These are phyloP conservation scores for Pseudogymnoascus sp. DNA, from an alignment of 2,329 filamentous ascomycete genomes.

Conservation along the genomic window DNA sequence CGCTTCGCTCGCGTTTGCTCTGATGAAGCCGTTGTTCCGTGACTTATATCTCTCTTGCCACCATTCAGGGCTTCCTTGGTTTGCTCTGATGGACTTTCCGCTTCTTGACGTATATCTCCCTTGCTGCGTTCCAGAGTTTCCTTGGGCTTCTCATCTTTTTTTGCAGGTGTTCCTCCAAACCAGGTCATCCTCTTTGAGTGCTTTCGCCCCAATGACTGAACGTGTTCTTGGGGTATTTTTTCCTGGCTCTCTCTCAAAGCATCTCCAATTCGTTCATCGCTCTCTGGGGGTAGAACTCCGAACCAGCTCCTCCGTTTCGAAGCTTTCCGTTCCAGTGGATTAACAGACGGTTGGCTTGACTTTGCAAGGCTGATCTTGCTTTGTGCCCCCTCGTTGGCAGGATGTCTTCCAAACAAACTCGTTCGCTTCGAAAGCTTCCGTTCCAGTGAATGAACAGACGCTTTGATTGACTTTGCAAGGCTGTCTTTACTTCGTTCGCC, in stretches of 20 bases:
- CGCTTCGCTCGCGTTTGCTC: background rate
- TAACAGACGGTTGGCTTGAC: background rate
- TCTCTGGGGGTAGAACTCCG: background rate
- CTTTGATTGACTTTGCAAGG: background rate
- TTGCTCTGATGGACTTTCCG: background rate
- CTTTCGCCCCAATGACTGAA: background rate
- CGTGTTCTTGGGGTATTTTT: background rate
- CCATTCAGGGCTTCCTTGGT: background rate
- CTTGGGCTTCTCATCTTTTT: background rate
- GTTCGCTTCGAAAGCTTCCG: background rate
- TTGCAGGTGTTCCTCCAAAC: background rate
- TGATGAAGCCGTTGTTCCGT: too few relatives aligned
- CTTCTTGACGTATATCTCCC: background rate
- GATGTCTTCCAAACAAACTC: background rate
- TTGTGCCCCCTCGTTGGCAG: background rate
- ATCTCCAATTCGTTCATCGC: background rate
- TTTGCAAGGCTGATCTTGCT: background rate
- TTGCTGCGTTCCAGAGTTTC: background rate
- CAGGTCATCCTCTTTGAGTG: background rate
- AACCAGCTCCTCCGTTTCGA: background rate
- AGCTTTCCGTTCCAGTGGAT: background rate
- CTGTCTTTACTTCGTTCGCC: background rate
- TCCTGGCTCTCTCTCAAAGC: background rate
- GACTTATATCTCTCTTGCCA: background rate
- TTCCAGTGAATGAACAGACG: background rate